Conservation (phyloP, 805 yeast species). For the Saturnispora hagleri region DNA sequence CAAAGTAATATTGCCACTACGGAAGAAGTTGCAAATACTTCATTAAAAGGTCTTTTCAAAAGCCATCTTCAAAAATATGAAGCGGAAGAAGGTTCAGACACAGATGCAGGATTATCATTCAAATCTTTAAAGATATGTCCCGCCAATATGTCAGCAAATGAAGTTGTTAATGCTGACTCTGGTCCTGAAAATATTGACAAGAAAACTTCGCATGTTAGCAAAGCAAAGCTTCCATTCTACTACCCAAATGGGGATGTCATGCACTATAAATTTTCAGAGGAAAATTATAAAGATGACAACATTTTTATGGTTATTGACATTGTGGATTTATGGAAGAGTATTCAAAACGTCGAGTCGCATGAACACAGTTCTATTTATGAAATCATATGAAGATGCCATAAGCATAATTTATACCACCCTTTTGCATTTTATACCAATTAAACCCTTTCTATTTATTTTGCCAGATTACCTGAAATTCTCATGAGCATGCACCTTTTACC, state of each 20-base stretch:
- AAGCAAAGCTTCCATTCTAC: conserved; percentile 8
- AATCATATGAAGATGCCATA: not conserved
- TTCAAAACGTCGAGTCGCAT: conserved; percentile 1
- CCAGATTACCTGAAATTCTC: not conserved
- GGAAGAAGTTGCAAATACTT: not conserved
- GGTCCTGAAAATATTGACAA: not conserved
- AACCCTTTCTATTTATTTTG: not conserved
- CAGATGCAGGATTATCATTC: not conserved
- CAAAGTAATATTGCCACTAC: not conserved
- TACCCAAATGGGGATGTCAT: conserved; percentile 15
- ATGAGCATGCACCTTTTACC: not conserved
- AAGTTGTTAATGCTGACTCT: not conserved
- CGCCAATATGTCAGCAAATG: not conserved
- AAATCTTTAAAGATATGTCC: not conserved
- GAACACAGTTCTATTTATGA: conserved; percentile 5
- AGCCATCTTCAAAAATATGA: not conserved
- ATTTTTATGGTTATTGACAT: conserved; percentile 20
- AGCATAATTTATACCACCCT: not conserved
- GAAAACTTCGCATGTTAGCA: not conserved
- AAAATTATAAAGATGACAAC: conserved; percentile 7
- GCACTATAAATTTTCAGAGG: conserved; percentile 11
- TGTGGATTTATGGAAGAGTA: conserved; percentile 8
- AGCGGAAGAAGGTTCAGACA: not conserved
- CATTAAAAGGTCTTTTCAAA: not conserved
- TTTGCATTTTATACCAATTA: not conserved